Evolutionary conservation across 306 rosid genomes (phyloP), one percentile per base, ranked within the genome.

Genomic region (Prunus fruticosa): DNA sequence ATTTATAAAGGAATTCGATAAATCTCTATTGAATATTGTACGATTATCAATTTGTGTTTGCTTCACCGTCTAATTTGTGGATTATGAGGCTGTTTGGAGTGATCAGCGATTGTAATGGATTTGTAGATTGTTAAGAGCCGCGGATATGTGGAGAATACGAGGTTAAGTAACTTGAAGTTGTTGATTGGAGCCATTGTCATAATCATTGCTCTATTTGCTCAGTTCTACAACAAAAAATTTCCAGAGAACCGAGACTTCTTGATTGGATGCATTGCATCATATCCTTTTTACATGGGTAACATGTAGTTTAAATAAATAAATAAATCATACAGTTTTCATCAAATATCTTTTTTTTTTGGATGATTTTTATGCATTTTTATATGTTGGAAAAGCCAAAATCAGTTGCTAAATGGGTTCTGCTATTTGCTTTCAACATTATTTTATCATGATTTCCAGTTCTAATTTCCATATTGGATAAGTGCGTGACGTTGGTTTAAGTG

Each of bases 181-280:
- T 46, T 60, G 69, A 73, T 73, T 45, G 77, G 77, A 60, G 11
- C 68, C 28, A 6, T 73, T 18, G 57, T 73, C 12, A 73, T 60
- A 45, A 60, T 32, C 58, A 73, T 73, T 73, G 69, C 77, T 60
- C n/a, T 73, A 7, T 60, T 73, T 60, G 77, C 77, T 43, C 77
- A 73, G 69, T 73, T 73, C 43, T 73, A 73, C 77, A 73, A 60
- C 27, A 73, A 73, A 69, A 73, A 73, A 60, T 73, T 73, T 6
- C 77, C 77, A 3, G 77, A 60, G 11, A 73, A 73, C 68, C 58
- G 27, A 13, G 30, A 73, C 56, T 60, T 73, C 12, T 46, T 73
- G 6, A 27, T 73, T 60, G 77, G 77, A 9, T 73, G 77, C 69
- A 73, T 73, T 45, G 49, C 22, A 73, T 60, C 50, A 73, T 73